Evolutionary conservation across 441 rosid genomes (phyloP).

Genomic region (Breynia disticha): DNA sequence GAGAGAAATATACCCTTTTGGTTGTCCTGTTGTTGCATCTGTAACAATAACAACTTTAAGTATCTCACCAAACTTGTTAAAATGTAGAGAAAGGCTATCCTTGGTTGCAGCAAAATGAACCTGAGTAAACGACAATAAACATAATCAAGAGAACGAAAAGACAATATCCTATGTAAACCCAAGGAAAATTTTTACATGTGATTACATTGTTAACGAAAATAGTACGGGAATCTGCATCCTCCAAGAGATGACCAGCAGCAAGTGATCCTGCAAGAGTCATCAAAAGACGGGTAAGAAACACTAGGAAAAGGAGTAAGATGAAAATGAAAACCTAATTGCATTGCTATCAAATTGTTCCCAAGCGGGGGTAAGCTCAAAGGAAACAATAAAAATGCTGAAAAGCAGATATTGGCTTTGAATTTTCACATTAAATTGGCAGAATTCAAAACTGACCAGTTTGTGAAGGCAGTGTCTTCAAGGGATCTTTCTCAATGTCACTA

Average conservation of each 20-base stretch:
- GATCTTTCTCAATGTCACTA: conserved; percentile 23
- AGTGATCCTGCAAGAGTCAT: conserved; percentile 39
- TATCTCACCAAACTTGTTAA: conserved; percentile 85
- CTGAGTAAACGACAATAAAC: conserved; percentile 30
- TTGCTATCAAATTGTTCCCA: neutral
- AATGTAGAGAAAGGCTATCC: conserved; percentile 84
- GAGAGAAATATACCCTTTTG: conserved; percentile 57
- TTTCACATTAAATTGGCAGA: no score
- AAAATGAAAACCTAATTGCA: neutral
- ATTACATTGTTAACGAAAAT: conserved; percentile 88
- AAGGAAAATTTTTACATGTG: conserved; percentile 6
- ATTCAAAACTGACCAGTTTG: conserved; percentile 44
- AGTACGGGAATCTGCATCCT: conserved; percentile 79
- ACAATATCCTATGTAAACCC: conserved; percentile 1
- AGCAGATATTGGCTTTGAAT: neutral
- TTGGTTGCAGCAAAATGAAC: conserved; percentile 96
- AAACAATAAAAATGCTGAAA: neutral
- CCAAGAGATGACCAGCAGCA: conserved; percentile 49
- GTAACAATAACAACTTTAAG: conserved; percentile 74
- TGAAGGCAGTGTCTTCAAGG: conserved; percentile 32
- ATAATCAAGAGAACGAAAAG: conserved; percentile 14
- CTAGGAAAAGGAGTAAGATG: neutral
- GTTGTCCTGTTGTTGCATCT: conserved; percentile 86
- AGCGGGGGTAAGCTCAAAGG: neutral
- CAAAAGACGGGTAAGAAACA: neutral